Conservation (phyloP, 345 rosid species). For the Eucalyptus lansdowneana region DNA sequence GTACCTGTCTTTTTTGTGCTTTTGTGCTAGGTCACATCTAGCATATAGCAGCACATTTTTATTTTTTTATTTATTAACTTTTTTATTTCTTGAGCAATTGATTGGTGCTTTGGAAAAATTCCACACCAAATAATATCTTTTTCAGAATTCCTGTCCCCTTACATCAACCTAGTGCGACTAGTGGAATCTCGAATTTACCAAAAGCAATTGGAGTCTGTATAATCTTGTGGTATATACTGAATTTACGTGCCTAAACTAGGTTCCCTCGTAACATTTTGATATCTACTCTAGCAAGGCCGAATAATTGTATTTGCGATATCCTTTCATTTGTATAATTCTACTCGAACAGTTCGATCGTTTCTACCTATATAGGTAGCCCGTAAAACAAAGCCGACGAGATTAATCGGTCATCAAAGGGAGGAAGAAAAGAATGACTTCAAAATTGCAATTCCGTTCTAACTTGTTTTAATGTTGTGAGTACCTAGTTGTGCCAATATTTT, state of each 20-base stretch:
- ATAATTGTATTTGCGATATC: neutral
- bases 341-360: neutral
- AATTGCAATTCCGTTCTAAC: neutral
- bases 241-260: neutral
- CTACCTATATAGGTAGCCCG: fast-evolving
- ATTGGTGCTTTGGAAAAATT: neutral
- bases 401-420: neutral
- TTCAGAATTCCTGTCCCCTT: neutral
- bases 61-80: neutral
- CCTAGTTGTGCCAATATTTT: neutral
- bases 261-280: neutral
- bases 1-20: neutral
- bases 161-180: neutral
- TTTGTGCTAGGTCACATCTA: neutral
- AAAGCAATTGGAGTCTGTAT: neutral
- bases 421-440: neutral
- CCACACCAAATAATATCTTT: neutral
- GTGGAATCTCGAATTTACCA: neutral
- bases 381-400: neutral
- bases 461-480: neutral
- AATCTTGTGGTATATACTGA: neutral
- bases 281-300: neutral
- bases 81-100: neutral
- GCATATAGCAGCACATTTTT: neutral
- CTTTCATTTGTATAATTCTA: neutral